Percentiles rank a stretch among this genome's conserved stretches.
Evolutionary conservation across 164 flowering plant genomes (phyloP).

Genomic region (Chloranthus sessilifolius): DNA sequence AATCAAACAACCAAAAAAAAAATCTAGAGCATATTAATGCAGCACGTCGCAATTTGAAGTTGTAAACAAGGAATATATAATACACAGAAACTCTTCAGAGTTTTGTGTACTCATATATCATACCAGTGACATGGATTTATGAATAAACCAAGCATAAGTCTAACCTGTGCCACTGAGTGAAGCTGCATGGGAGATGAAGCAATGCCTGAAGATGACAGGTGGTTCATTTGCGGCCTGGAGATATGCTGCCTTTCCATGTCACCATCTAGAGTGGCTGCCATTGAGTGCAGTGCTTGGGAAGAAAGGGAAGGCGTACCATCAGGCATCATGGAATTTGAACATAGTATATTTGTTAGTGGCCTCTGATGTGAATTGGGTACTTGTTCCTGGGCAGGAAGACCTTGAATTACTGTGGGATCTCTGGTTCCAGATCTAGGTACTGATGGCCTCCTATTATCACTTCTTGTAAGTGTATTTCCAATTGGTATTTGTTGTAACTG

Average conservation of each 20-base stretch:
- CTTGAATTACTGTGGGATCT: conserved; percentile 56
- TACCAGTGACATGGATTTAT: too few species aligned
- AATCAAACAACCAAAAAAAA: too few species aligned
- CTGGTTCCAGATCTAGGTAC: conserved; percentile 34
- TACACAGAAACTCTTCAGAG: too few species aligned
- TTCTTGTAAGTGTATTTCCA: conserved; percentile 18
- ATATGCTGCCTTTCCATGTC: conserved; percentile 37
- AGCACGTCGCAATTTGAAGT: too few species aligned
- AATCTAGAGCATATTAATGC: too few species aligned
- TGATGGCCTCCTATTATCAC: conserved; percentile 30
- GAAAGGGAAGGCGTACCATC: conserved; percentile 15
- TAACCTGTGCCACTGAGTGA: conserved; percentile 31
- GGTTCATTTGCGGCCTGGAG: conserved; percentile 15
- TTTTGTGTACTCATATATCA: too few species aligned
- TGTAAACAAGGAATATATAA: too few species aligned
- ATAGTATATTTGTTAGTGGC: conserved; percentile 13
- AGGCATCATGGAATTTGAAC: conserved; percentile 13
- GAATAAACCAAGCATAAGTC: conserved; percentile 4
- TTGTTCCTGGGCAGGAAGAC: conserved; percentile 49
- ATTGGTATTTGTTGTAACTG: conserved; percentile 33
- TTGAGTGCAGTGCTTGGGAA: conserved; percentile 21
- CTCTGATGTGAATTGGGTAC: conserved; percentile 21
- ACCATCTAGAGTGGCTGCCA: conserved; percentile 17
- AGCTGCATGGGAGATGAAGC: conserved; percentile 23
- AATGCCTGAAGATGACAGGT: conserved; percentile 17